phyloP scores from a whole-genome alignment of 441 rosid species.

The Metrosideros polymorpha region DNA sequence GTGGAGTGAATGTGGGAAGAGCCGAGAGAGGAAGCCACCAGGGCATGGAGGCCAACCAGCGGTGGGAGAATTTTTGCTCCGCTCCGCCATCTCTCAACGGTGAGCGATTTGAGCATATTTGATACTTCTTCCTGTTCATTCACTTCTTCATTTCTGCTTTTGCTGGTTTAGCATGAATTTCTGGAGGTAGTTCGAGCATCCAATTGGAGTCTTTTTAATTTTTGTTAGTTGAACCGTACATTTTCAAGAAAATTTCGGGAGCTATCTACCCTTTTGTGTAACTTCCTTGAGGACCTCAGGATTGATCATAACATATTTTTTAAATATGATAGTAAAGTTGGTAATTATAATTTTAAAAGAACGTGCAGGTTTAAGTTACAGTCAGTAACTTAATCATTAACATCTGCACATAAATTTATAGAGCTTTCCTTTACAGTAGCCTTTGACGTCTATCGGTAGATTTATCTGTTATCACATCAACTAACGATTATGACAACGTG shows the following conservation, averaged over 20 bases:
- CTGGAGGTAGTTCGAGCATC: background rate
- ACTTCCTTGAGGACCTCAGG: background rate
- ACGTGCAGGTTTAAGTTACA: background rate
- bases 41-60: background rate
- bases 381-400: background rate
- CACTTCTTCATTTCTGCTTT: background rate
- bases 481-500: background rate
- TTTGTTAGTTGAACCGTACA: background rate
- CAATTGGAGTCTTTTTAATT: background rate
- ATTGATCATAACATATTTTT: background rate
- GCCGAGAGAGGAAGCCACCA: background rate
- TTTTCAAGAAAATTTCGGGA: background rate
- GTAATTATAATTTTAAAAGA: background rate
- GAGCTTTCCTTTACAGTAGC: background rate
- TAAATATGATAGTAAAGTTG: background rate
- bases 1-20: conserved; percentile 15
- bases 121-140: background rate
- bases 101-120: background rate
- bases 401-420: background rate
- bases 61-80: conserved; percentile 20
- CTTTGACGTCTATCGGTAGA: background rate
- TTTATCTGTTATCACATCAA: background rate
- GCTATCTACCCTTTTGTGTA: background rate
- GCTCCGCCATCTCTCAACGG: conserved; percentile 41
- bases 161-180: background rate